Percentiles rank a stretch among this genome's conserved stretches.
phyloP scores from a whole-genome alignment of 805 yeast genomes.

The Metschnikowia corniflorae region DNA sequence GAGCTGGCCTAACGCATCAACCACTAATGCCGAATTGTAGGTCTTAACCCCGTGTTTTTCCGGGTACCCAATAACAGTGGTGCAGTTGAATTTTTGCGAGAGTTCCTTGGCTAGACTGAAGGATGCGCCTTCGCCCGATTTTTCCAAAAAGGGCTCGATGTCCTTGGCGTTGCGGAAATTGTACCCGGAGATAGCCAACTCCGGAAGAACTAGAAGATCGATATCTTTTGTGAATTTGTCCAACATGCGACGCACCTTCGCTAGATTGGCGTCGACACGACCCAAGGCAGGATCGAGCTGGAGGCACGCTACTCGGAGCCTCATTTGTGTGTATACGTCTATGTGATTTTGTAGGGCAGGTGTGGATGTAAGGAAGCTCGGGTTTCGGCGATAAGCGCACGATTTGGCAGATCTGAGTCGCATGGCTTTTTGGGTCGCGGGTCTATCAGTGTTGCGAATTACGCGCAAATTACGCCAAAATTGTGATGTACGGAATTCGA shows the following conservation, averaged over 20 bases:
- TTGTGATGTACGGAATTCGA: no score
- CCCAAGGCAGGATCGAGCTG: conserved; percentile 69
- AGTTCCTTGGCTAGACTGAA: conserved; percentile 54
- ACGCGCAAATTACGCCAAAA: no score
- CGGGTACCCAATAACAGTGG: conserved; percentile 81
- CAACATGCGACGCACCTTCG: conserved; percentile 43
- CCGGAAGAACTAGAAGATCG: conserved; percentile 79
- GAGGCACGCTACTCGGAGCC: conserved; percentile 56
- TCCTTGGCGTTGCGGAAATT: conserved; percentile 48
- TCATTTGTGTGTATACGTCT: no score
- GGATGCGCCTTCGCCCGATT: conserved; percentile 43
- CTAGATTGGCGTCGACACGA: conserved; percentile 49
- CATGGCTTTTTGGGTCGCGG: no score
- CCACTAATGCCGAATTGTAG: conserved; percentile 71
- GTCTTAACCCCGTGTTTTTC: conserved; percentile 44
- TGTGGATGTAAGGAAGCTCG: no score
- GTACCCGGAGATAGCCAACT: conserved; percentile 81
- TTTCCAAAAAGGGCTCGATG: conserved; percentile 59
- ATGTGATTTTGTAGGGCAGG: no score
- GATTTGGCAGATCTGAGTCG: no score
- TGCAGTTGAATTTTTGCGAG: conserved; percentile 51
- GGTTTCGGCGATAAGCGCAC: no score
- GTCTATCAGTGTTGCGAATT: no score
- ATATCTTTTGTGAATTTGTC: conserved; percentile 30
- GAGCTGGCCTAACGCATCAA: conserved; percentile 54